Conservation (phyloP, 257 asterid genomes). For the Orobanche coerulescens region DNA sequence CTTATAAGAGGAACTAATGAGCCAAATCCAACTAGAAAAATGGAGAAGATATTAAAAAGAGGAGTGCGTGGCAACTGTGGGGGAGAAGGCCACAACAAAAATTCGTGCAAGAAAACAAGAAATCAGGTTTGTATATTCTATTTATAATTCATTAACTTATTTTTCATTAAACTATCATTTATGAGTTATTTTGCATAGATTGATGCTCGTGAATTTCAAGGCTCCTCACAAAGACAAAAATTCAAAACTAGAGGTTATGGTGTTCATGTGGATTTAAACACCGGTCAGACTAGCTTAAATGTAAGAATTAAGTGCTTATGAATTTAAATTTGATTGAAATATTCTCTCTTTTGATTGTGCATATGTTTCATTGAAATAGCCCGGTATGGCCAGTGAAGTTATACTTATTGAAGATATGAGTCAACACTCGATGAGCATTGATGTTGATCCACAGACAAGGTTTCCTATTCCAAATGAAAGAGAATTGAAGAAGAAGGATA, state of each 20-base stretch:
- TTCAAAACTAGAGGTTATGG: not conserved
- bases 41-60: not conserved
- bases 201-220: too few relatives aligned
- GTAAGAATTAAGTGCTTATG: not conserved
- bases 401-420: not conserved
- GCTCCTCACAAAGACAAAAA: too few relatives aligned
- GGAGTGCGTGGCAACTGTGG: not conserved
- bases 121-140: not conserved
- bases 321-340: too few relatives aligned
- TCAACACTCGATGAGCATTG: not conserved
- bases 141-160: not conserved
- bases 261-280: not conserved
- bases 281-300: not conserved
- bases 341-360: too few relatives aligned
- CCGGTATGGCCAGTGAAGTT: not conserved
- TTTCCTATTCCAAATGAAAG: not conserved
- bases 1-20: not conserved
- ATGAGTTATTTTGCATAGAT: too few relatives aligned
- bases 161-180: not conserved
- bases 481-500: not conserved
- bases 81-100: not conserved
- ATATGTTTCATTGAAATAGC: not conserved
- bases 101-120: not conserved
- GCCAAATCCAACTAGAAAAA: not conserved
- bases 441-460: not conserved